A percentile compares a stretch with the other conserved stretches of the same genome.
Conservation (phyloP, 2,329 filamentous ascomycete species). For the Pseudohalonectria lignicola region DNA sequence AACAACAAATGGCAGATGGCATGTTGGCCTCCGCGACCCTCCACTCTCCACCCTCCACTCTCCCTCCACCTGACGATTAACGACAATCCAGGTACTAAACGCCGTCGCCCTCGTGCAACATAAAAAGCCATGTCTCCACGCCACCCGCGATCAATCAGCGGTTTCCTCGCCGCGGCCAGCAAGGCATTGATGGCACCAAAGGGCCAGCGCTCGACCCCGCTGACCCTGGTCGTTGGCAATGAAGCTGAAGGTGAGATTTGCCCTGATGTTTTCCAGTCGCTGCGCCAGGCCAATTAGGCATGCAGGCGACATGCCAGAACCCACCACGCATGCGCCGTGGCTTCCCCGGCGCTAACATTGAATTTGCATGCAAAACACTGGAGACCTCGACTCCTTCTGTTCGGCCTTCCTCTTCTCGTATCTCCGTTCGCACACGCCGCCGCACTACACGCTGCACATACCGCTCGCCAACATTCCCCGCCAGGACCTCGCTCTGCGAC, state of each 20-base stretch:
- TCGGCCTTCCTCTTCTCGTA: conserved; percentile 66
- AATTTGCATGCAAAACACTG: no score
- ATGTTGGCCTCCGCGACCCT: no score
- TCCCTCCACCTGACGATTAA: no score
- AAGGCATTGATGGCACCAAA: conserved; percentile 31
- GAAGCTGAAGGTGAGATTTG: conserved; percentile 51
- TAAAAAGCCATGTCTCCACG: conserved; percentile 1
- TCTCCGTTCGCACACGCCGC: conserved; percentile 49
- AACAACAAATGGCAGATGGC: no score
- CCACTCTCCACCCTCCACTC: no score
- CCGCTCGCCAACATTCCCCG: conserved; percentile 63
- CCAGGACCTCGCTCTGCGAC: conserved; percentile 58
- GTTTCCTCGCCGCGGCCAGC: conserved; percentile 40
- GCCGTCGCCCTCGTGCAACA: no score
- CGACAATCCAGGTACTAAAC: no score
- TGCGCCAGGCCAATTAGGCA: neutral
- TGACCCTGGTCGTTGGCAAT: conserved; percentile 56
- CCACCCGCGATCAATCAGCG: conserved; percentile 26
- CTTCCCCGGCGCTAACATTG: no score
- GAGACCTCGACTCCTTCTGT: conserved; percentile 73
- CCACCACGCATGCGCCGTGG: no score
- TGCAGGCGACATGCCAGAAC: no score
- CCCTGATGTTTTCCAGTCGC: neutral
- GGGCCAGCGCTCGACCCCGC: conserved; percentile 29
- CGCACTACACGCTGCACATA: conserved; percentile 47